phyloP scores from a whole-genome alignment of 768 basidiomycete species.

The Phylloporus sp. region DNA sequence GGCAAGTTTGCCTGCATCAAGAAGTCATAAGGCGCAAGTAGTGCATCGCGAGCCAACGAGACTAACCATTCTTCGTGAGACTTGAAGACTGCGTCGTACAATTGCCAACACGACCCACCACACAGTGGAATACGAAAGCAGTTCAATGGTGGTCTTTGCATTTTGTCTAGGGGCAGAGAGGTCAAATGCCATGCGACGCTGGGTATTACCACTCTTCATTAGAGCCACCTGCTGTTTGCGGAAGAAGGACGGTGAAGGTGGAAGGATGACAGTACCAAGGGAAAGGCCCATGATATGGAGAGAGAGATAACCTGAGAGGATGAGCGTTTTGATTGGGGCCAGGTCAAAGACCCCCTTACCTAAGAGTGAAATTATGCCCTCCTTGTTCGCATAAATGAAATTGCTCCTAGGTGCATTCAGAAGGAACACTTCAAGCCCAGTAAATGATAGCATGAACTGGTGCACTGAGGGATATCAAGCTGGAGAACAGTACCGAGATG shows the following conservation, averaged over 20 bases:
- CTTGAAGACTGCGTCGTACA: conserved; percentile 31
- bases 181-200: conserved; percentile 7
- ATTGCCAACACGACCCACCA: conserved; percentile 69
- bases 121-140: conserved; percentile 69
- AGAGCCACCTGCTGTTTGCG: conserved; percentile 42
- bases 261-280: conserved; percentile 75
- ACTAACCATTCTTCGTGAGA: conserved; percentile 65
- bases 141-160: conserved; percentile 72
- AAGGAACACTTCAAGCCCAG: conserved; percentile 59
- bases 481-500: background rate
- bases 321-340: conserved; percentile 1
- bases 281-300: conserved; percentile 86
- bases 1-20: conserved; percentile 73
- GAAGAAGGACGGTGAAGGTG: conserved; percentile 73
- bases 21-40: background rate
- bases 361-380: conserved; percentile 78
- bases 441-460: conserved; percentile 55
- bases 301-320: conserved; percentile 71
- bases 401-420: conserved; percentile 59
- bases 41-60: background rate
- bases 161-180: conserved; percentile 46
- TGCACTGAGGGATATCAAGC: conserved; percentile 50
- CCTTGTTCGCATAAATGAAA: conserved; percentile 81
- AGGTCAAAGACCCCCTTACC: conserved; percentile 39
- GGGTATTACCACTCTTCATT: conserved; percentile 3